Base-by-base conservation (phyloP, 305 asterid species). In the Fraxinus albicans region DNA sequence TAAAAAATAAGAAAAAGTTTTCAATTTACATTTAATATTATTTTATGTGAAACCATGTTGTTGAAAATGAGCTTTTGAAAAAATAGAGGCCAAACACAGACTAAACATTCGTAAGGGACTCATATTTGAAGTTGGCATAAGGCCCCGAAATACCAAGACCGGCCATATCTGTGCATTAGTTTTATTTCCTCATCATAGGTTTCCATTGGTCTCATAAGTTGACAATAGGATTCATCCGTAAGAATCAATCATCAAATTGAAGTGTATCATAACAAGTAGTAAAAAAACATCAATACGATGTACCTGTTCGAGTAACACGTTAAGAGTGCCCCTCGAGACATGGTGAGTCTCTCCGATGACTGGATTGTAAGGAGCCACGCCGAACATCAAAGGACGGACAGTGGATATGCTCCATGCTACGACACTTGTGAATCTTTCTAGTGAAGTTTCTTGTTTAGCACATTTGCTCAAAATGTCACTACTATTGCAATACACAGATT, bases 321-420 rank as follows among this genome's bases (percentile, higher is more conserved):
- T 93, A 29, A 96, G 88, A 19, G 90, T 84, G 25, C 89, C 91
- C 50, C 78, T 86, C 5, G 98, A 92, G 78, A 92, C 98, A 83
- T 96, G 98, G 83, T 96, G 99, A 82, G 98, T 94, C 84, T 96
- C 99, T 44, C 99, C 99, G 40, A 96, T 98, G 27, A 94, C 78
- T 19, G 99, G 97, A 88, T 96, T 96, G 83, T 90, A 96, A 2
- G 99, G 99, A 27, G 95, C 97, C 74, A 93, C 82, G 3, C 97
- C 99, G 25, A 96, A 94, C 47, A 82, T 33, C 77, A 92, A 80
- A 0, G 98, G 98, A 0, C 99, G 91, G 8, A 86, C 2, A 1
- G 93, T 93, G 29, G 98, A 96, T 76, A 94, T 85, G 89, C 89
- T 96, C 99, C 98, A 96, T 3, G 89, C 98, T 2, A 94, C 97